Percentiles rank a stretch among this genome's conserved stretches.
Conservation (phyloP, 352 stramenopile genomes). For the Phytophthora multivora region DNA sequence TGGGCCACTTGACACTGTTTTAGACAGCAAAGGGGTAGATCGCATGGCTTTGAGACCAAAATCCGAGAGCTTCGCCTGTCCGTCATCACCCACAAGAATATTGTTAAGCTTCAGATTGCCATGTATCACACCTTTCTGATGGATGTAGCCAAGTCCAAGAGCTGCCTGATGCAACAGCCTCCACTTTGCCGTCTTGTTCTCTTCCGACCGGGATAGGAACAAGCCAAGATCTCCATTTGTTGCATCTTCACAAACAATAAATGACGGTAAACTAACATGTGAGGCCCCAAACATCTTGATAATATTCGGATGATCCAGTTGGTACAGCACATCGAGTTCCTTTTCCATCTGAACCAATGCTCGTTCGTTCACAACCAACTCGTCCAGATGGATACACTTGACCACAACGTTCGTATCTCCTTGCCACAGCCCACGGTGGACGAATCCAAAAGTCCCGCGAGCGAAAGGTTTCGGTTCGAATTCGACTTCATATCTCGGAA, state of each 20-base stretch:
- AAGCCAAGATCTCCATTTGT: slow-evolving; percentile 17
- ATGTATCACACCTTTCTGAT: slow-evolving; percentile 21
- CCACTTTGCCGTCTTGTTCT: slow-evolving; percentile 16
- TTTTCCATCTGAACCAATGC: slow-evolving; percentile 8
- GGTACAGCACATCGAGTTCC: slow-evolving; percentile 29
- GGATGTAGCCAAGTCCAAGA: slow-evolving; percentile 43
- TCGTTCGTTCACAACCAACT: background rate
- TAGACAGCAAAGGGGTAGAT: background rate
- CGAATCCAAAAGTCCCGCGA: slow-evolving; percentile 16
- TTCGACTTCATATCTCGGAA: background rate
- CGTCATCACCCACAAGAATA: slow-evolving; percentile 14
- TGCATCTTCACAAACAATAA: slow-evolving; percentile 38
- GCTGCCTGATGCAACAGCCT: slow-evolving; percentile 32
- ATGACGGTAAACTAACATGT: slow-evolving; percentile 29
- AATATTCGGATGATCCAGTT: slow-evolving; percentile 39
- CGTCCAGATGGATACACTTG: slow-evolving; percentile 26
- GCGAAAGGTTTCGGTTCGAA: background rate
- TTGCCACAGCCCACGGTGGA: slow-evolving; percentile 18
- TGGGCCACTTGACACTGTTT: background rate
- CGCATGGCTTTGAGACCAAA: slow-evolving; percentile 14
- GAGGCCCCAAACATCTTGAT: slow-evolving; percentile 38
- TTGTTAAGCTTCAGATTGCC: slow-evolving; percentile 28
- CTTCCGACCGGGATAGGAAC: slow-evolving; percentile 6
- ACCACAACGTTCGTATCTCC: slow-evolving; percentile 29
- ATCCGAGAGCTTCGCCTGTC: slow-evolving; percentile 18